Percentiles rank a stretch among this genome's conserved stretches.
phyloP scores from a whole-genome alignment of 768 basidiomycete species.

The Boletus huronensis region DNA sequence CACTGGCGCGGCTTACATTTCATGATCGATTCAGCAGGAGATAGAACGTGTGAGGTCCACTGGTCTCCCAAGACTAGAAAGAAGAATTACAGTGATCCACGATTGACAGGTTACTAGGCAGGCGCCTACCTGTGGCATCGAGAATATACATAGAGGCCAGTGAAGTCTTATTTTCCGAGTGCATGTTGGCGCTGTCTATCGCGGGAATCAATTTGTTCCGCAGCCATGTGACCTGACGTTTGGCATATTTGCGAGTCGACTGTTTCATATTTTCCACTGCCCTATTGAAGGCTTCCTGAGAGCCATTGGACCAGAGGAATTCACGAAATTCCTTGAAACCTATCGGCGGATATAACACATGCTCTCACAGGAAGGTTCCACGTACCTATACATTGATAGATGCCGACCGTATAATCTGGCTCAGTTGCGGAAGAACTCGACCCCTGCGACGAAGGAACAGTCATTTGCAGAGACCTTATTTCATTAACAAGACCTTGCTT shows the following conservation, averaged over 20 bases:
- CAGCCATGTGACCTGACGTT: conserved; percentile 89
- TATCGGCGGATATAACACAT: conserved; percentile 32
- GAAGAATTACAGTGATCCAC: neutral
- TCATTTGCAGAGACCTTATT: conserved; percentile 51
- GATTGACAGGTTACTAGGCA: neutral
- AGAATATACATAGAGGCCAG: conserved; percentile 52
- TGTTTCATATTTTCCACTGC: conserved; percentile 80
- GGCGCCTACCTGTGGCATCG: conserved; percentile 59
- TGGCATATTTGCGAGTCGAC: conserved; percentile 88
- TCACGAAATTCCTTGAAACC: conserved; percentile 90
- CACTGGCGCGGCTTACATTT: conserved; percentile 37
- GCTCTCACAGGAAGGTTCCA: neutral
- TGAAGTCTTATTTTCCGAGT: conserved; percentile 23
- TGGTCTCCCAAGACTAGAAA: conserved; percentile 46
- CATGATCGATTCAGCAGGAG: conserved; percentile 47
- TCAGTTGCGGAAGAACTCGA: neutral
- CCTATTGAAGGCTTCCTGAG: conserved; percentile 42
- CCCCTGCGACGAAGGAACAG: conserved; percentile 9
- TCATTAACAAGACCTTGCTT: conserved; percentile 82
- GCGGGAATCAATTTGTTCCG: conserved; percentile 84
- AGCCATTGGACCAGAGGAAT: conserved; percentile 49
- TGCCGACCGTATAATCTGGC: conserved; percentile 70
- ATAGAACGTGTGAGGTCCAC: conserved; percentile 57
- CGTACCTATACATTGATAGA: conserved; percentile 92
- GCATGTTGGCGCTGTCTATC: conserved; percentile 45